Conservation (phyloP, 192 early-diverging fungal genomes). For the Spinellus fusiger region DNA sequence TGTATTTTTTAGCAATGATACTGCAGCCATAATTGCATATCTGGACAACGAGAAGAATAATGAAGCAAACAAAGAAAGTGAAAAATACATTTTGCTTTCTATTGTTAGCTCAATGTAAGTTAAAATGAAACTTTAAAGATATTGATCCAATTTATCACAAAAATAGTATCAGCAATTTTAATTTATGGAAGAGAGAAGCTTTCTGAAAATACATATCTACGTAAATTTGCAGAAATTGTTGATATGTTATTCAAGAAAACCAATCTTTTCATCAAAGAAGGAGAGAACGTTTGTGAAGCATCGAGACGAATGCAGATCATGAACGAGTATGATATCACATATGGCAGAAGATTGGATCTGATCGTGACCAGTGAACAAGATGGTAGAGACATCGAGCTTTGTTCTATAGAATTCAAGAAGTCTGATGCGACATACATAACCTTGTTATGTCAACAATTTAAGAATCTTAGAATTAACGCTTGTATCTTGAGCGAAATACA, state of each 20-base stretch:
- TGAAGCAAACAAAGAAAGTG: slow-evolving; percentile 1
- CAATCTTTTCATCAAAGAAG: neutral
- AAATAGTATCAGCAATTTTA: neutral
- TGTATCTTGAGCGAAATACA: neutral
- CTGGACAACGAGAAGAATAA: too few species aligned
- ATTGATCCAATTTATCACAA: slow-evolving; percentile 3
- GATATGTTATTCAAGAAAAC: neutral
- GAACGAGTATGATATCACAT: neutral
- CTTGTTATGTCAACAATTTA: neutral
- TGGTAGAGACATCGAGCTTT: neutral
- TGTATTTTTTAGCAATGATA: too few species aligned
- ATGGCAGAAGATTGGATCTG: neutral
- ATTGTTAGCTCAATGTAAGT: neutral
- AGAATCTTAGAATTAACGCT: neutral
- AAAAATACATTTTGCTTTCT: neutral
- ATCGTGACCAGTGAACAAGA: neutral
- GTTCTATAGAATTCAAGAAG: slow-evolving; percentile 3
- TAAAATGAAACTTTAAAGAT: neutral
- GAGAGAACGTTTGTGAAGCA: neutral
- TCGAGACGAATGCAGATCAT: neutral
- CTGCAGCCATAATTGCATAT: too few species aligned
- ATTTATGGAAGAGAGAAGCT: neutral
- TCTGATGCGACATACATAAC: neutral
- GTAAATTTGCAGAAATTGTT: slow-evolving; percentile 1
- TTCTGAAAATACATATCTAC: slow-evolving; percentile 1